Evolutionary conservation across 2,329 filamentous ascomycete genomes (phyloP).

Genomic region (Ustulina deusta): DNA sequence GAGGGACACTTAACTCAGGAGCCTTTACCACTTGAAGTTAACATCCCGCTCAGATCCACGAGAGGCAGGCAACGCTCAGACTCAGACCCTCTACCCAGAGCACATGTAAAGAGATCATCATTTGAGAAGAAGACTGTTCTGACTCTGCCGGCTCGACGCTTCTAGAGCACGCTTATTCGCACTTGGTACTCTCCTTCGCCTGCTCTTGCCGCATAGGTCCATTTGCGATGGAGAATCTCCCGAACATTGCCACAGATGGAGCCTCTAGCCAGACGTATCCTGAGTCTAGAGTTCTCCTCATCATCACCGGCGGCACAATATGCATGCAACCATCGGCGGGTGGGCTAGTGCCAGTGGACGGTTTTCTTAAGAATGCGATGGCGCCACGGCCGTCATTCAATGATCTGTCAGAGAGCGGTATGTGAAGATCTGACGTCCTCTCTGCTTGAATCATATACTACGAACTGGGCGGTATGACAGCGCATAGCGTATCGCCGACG

Average conservation of each 20-base stretch:
- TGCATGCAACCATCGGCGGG: conserved; percentile 88
- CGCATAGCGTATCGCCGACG: background rate
- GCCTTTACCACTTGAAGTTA: background rate
- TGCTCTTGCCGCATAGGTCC: background rate
- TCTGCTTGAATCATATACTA: background rate
- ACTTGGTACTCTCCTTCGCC: background rate
- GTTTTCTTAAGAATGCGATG: conserved; percentile 86
- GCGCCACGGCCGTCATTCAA: conserved; percentile 87
- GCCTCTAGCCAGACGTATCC: conserved; percentile 58
- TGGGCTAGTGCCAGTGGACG: conserved; percentile 82
- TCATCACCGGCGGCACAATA: conserved; percentile 91
- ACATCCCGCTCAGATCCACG: background rate
- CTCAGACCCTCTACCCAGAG: background rate
- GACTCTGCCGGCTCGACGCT: background rate
- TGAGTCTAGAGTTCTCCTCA: conserved; percentile 86
- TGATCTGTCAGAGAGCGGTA: conserved; percentile 70
- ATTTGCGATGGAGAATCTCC: conserved; percentile 45
- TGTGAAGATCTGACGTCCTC: conserved; percentile 33
- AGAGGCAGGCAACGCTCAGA: background rate
- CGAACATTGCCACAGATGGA: conserved; percentile 41
- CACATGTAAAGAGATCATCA: background rate
- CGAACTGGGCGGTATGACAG: background rate
- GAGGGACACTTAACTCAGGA: background rate
- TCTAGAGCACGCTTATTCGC: background rate
- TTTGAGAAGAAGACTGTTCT: background rate